Evolutionary conservation across 352 stramenopile genomes (phyloP), one percentile per base, ranked within the genome.

Genomic region (Globisporangium camurandrum): DNA sequence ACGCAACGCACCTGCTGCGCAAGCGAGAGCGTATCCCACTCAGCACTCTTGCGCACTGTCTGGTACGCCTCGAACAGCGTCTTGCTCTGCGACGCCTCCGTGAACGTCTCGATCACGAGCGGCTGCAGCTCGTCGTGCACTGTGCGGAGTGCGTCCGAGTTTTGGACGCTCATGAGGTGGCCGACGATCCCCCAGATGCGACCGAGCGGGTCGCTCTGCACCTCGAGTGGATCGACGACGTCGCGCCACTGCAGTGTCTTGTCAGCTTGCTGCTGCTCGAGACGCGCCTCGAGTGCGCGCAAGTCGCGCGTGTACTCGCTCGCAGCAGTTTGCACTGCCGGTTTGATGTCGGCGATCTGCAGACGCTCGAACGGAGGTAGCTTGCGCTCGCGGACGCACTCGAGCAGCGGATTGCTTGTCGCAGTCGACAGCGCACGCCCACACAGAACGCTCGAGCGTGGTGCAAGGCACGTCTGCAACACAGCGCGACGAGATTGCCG

Each of bases 81-180:
- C 59, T 94, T 88, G 64, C 75, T 97, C 76, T 99, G 95, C 20
- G 79, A 86, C 26, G 95, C 81, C 49, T 94, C 78, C 17, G 88
- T 97, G 46, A 96, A 85, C 0, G 88, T 86, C 73, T 96, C 56
- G 34, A 98, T 94, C 26, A 98, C 89, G 33, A 96, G 81, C 53
- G 97, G 91, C 62, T 93, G 80, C 59, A 97, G 84, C 31, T 86
- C 61, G 61, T 98, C 87, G 66, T 98, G 95, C 16, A 88, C 94
- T n/a, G 80, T 59, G 33, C 96, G 79, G 20, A 99, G 67, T 47
- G 95, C 91, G 6, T 98, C 86, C 41, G 82, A 95, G 71, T 98
- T 98, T 63, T 96, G 93, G 23, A 98, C 95, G 42, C 93, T 97
- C 66, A 98, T 97, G 39, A 99, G 80, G 71, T 99, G 96, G 26